Base-by-base conservation (phyloP, 495 filamentous ascomycete species). In the Annulohypoxylon maeteangense region DNA sequence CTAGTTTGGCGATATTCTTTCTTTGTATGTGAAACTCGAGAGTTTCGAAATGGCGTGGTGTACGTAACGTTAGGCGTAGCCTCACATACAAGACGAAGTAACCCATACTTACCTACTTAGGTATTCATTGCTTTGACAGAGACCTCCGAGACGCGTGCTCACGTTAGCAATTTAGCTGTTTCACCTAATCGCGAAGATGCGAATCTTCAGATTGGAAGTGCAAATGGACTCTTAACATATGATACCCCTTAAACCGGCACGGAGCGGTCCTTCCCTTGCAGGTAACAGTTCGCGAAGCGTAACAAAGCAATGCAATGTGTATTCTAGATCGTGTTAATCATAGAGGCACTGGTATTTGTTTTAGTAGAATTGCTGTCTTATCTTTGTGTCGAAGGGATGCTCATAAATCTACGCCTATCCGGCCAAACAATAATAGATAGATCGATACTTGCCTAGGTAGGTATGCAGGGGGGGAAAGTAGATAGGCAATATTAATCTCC, bases 31-130 rank as follows among this genome's bases (percentile, higher is more conserved):
- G 48, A 53, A 53, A 53, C 48, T 18, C 3, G 25, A 31, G 7
- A 20, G 27, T 53, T 53, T 53, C 45, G 48, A 31, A 53, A 53
- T 53, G 23, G 25, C 12, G 48, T 31, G 48, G 48, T 31, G n/a
- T 53, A 31, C 45, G 45, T 48, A 48, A 48, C 45, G 20, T 48
- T 48, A 11, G 45, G 20, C 45, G 14, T 23, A 48, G 45, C 20
- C 22, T 48, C 40, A 44, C 2, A 18, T 44, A 18, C 7, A 44
- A 7, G 20, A 18, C 40, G 6, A 8, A 20, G 12, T 44, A 20
- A 48, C 12, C 25, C 45, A 3, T 22, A 3, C n/a, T n/a, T n/a
- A n/a, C n/a, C n/a, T n/a, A n/a, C n/a, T 48, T 48, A n/a, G 25
- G 25, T 48, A 23, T 4, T 48, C 20, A 48, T 48, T 48, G 25